Evolutionary conservation across 352 stramenopile species (phyloP).

Genomic region (Pythium sp.): DNA sequence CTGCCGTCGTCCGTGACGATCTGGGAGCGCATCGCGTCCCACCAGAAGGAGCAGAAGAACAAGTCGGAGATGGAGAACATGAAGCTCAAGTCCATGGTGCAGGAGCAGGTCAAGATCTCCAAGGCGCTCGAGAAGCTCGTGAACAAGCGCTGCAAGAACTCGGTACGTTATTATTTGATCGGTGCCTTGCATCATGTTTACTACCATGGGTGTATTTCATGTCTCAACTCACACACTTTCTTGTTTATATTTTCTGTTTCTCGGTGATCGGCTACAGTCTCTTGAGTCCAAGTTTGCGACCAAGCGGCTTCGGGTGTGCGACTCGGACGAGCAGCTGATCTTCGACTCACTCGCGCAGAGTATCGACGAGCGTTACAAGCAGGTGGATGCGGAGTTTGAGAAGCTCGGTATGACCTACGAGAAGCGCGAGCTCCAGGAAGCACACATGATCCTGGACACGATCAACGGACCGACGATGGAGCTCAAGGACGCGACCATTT

Average conservation of each 20-base stretch:
- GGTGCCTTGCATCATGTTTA: not conserved
- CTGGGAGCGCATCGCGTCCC: conserved; percentile 63
- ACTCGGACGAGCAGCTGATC: conserved; percentile 32
- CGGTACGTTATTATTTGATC: conserved; percentile 14
- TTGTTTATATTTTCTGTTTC: conserved; percentile 1
- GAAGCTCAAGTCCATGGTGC: conserved; percentile 46
- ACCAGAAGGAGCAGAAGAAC: conserved; percentile 66
- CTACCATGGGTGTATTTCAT: not conserved
- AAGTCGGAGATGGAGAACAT: conserved; percentile 73
- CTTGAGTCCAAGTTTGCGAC: conserved; percentile 21
- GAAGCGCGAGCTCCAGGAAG: conserved; percentile 45
- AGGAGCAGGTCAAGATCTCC: conserved; percentile 57
- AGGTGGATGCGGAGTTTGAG: conserved; percentile 43
- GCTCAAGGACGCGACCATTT: conserved; percentile 45
- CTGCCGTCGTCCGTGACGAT: conserved; percentile 21
- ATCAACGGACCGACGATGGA: conserved; percentile 45
- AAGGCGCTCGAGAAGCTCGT: conserved; percentile 56
- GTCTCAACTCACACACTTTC: not conserved
- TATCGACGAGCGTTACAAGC: conserved; percentile 30
- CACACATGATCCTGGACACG: conserved; percentile 53
- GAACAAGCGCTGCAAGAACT: conserved; percentile 47
- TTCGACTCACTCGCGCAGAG: conserved; percentile 33
- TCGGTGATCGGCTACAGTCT: not conserved
- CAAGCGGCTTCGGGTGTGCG: conserved; percentile 29
- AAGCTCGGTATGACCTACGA: conserved; percentile 31